Base-by-base conservation (phyloP, 257 asterid species). In the Solanum infundibuliforme region DNA sequence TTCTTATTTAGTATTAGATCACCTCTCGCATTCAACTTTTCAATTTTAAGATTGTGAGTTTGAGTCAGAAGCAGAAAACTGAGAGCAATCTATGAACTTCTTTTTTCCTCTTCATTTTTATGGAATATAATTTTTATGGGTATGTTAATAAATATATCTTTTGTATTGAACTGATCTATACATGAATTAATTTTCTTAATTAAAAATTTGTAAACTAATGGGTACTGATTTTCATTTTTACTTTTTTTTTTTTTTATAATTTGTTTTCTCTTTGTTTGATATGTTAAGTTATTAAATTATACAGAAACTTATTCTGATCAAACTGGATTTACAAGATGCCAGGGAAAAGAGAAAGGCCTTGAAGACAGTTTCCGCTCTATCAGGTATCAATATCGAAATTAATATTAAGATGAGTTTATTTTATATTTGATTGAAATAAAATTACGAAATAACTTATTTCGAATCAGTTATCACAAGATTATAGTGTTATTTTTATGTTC, bases 331-430 rank as follows among this genome's bases (percentile, higher is more conserved):
- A 88, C 89, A 91, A 88, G 97, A 93, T 25, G 93, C 84, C 29
- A 81, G 46, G 35, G 95, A 94, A 84, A 93, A 93, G 84, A 76
- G 97, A 69, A 93, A 88, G 92, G 97, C 94, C 89, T 87, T 94
- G 91, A 94, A 94, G 87, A 94, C 94, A 21, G 97, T 91, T 76
- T 21, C 95, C 25, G 39, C 94, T 7, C 92, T 93, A 35, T 41
- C 97, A 86, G 97, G 97, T 52, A 52, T 52, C 23, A 16, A 16
- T 16, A 7, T 52, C 3, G 23, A 52, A 52, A 16, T 52, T 52
- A 52, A 52, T 2, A 52, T 52, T 52, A 16, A 5, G 8, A 52
- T 52, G 4, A 52, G 9, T 52, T 52, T 52, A 52, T 52, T 52
- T 52, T 0, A 52, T 16, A 16, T 52, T 46, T 46, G 20, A 13